phyloP scores from a whole-genome alignment of 495 filamentous ascomycete genomes.

The Tuber melanosporum region DNA sequence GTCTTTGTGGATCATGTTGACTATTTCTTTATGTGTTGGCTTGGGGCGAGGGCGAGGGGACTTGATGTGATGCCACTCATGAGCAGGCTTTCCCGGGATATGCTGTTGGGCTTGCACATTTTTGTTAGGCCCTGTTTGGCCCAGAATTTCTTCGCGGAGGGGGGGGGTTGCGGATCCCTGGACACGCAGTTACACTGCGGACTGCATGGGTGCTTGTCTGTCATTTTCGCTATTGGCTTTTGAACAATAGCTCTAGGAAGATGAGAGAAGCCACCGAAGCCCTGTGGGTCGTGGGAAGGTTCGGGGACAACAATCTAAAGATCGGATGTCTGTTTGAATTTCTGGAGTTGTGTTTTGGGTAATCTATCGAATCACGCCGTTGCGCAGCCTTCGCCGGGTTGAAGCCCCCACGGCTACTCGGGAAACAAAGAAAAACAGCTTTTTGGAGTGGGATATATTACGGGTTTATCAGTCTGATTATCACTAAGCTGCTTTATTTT shows the following conservation, averaged over 20 bases:
- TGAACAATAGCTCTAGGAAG: not conserved
- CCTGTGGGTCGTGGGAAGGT: conserved; percentile 35
- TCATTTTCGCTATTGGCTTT: not conserved
- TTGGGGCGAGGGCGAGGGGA: not conserved
- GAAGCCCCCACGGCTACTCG: not conserved
- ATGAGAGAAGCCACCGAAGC: conserved; percentile 6
- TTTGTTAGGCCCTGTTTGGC: conserved; percentile 24
- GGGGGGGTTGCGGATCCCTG: conserved; percentile 9
- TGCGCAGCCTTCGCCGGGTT: not conserved
- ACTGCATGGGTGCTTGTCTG: conserved; percentile 18
- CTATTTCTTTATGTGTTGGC: not conserved
- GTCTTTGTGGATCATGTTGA: conserved; percentile 21
- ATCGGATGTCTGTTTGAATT: conserved; percentile 12
- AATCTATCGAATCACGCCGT: conserved; percentile 36
- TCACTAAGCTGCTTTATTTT: conserved; percentile 26
- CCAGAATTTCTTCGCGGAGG: conserved; percentile 28
- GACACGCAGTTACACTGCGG: conserved; percentile 15
- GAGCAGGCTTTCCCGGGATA: conserved; percentile 19
- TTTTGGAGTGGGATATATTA: not conserved
- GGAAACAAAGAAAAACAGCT: not conserved
- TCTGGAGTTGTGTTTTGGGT: conserved; percentile 21
- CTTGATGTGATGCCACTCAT: conserved; percentile 22
- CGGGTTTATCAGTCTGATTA: conserved; percentile 29
- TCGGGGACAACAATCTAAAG: conserved; percentile 22
- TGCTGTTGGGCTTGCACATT: conserved; percentile 29